Conservation (phyloP, 257 asterid species). For the Scutellaria baicalensis region DNA sequence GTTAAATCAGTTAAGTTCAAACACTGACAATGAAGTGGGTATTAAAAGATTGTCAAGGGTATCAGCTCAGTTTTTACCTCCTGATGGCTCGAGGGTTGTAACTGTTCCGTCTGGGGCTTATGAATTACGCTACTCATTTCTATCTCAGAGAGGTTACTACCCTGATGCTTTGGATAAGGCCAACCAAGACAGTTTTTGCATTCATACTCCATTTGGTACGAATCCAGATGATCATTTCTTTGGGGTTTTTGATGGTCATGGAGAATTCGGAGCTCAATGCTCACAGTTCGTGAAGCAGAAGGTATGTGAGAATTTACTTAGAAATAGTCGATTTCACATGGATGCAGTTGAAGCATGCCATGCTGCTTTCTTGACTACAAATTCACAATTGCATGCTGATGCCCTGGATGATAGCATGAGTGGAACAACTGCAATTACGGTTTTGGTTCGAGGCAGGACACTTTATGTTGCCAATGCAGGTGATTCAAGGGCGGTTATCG, state of each 20-base stretch:
- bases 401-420: constrained; percentile 93
- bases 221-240: constrained; percentile 72
- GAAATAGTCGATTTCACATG: constrained; percentile 48
- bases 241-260: constrained; percentile 98
- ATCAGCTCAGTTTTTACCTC: constrained; percentile 77
- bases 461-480: constrained; percentile 84
- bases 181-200: constrained; percentile 94
- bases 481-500: constrained; percentile 92
- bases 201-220: constrained; percentile 89
- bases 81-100: constrained; percentile 72
- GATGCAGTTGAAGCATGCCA: constrained; percentile 87
- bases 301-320: constrained; percentile 83
- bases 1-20: constrained; percentile 37
- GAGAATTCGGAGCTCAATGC: constrained; percentile 89
- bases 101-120: constrained; percentile 63
- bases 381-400: constrained; percentile 73
- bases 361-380: constrained; percentile 69
- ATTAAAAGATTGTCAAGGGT: constrained; percentile 74
- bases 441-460: constrained; percentile 68
- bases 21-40: constrained; percentile 64
- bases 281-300: constrained; percentile 78
- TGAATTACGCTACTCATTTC: constrained; percentile 71
- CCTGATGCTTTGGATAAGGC: constrained; percentile 98
- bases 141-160: constrained; percentile 93
- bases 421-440: constrained; percentile 88